A percentile compares a stretch with the other conserved stretches of the same genome.
phyloP scores from a whole-genome alignment of 495 filamentous ascomycete species.

The Stereocaulon alpinum region DNA sequence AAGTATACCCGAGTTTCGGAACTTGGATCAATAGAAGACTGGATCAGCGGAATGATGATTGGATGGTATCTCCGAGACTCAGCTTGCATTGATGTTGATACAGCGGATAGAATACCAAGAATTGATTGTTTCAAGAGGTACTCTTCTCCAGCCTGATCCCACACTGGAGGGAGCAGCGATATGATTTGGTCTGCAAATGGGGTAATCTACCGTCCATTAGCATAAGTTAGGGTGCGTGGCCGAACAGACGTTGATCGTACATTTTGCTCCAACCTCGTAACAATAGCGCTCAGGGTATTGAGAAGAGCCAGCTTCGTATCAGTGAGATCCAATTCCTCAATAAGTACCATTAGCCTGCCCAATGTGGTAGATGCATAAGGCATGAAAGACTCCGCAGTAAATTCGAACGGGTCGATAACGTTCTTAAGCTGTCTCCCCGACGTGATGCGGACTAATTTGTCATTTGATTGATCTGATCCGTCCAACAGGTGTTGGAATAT shows the following conservation, averaged over 20 bases:
- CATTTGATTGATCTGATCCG: slow-evolving; percentile 65
- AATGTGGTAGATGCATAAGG: slow-evolving; percentile 65
- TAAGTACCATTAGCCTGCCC: slow-evolving; percentile 56
- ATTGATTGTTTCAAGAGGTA: slow-evolving; percentile 88
- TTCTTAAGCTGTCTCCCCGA: slow-evolving; percentile 73
- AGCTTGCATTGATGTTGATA: slow-evolving; percentile 68
- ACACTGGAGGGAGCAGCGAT: slow-evolving; percentile 66
- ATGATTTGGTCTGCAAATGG: slow-evolving; percentile 75
- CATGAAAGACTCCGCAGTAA: slow-evolving; percentile 55
- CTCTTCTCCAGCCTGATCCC: slow-evolving; percentile 71
- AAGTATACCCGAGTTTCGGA: slow-evolving; percentile 75
- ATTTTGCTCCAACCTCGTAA: slow-evolving; percentile 65
- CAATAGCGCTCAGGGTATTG: slow-evolving; percentile 69
- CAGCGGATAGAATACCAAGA: slow-evolving; percentile 65
- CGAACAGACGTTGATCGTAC: slow-evolving; percentile 30
- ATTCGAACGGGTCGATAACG: slow-evolving; percentile 76
- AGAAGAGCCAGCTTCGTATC: slow-evolving; percentile 84
- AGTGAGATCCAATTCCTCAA: slow-evolving; percentile 68
- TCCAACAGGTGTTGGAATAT: slow-evolving; percentile 85
- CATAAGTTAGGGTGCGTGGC: slow-evolving; percentile 8
- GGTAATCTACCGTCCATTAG: slow-evolving; percentile 35
- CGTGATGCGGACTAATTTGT: slow-evolving; percentile 84
- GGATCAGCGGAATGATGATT: slow-evolving; percentile 67
- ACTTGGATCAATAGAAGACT: slow-evolving; percentile 64
- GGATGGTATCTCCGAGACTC: slow-evolving; percentile 61